phyloP scores from a whole-genome alignment of 1,139 yeast species.

The Yamadazyma blattariae region DNA sequence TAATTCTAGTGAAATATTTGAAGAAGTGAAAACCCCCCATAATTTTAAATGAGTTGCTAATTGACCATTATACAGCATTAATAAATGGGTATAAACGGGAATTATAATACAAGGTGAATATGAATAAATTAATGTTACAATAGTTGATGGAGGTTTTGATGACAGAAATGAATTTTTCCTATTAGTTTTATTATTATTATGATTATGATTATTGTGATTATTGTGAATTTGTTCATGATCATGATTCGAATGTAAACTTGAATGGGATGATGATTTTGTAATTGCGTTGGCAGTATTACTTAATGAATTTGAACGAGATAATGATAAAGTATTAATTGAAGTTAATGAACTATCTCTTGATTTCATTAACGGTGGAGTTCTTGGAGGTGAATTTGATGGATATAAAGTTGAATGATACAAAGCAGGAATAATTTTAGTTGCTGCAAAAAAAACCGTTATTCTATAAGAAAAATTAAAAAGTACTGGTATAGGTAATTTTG shows the following conservation, averaged over 20 bases:
- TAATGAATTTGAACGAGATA: slow-evolving; percentile 8
- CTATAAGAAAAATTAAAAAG: slow-evolving; percentile 80
- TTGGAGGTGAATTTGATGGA: slow-evolving; percentile 35
- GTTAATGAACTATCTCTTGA: slow-evolving; percentile 15
- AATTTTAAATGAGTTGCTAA: slow-evolving; percentile 56
- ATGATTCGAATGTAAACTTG: not conserved
- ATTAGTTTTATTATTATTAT: slow-evolving; percentile 1
- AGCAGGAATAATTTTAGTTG: slow-evolving; percentile 89
- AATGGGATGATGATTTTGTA: not conserved
- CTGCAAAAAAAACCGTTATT: slow-evolving; percentile 85
- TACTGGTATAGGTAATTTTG: slow-evolving; percentile 79
- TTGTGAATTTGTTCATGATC: not conserved
- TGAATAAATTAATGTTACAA: slow-evolving; percentile 68
- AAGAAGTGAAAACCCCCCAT: slow-evolving; percentile 50
- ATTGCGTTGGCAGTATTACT: not conserved
- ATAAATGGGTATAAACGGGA: slow-evolving; percentile 90
- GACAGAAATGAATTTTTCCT: slow-evolving; percentile 10
- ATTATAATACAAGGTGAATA: slow-evolving; percentile 92
- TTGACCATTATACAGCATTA: slow-evolving; percentile 85
- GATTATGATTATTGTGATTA: slow-evolving; percentile 4
- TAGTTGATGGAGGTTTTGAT: slow-evolving; percentile 36
- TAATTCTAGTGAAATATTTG: slow-evolving; percentile 20
- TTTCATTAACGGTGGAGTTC: slow-evolving; percentile 20
- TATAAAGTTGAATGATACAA: slow-evolving; percentile 44
- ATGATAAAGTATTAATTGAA: slow-evolving; percentile 11